Conservation (phyloP, 352 stramenopile genomes). For the Lagenidium giganteum region DNA sequence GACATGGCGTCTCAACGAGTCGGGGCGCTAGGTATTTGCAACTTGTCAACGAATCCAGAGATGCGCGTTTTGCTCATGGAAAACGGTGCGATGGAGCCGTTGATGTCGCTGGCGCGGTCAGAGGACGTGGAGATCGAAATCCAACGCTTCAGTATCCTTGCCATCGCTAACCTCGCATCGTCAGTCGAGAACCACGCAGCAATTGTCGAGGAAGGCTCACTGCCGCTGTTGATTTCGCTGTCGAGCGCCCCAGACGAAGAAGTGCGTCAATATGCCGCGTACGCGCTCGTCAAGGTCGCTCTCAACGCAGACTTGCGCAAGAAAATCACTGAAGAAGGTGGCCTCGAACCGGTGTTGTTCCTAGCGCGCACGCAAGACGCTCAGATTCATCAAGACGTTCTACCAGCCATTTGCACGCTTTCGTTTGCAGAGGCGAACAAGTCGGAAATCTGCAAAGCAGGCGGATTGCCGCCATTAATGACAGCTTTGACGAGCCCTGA, state of each 20-base stretch:
- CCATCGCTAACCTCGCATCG: constrained; percentile 93
- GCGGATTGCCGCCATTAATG: constrained; percentile 89
- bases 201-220: constrained; percentile 92
- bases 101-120: constrained; percentile 92
- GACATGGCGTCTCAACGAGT: constrained; percentile 93
- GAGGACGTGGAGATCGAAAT: constrained; percentile 96
- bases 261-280: constrained; percentile 94
- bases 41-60: constrained; percentile 89
- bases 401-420: constrained; percentile 90
- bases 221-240: constrained; percentile 93
- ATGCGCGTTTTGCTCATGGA: constrained; percentile 92
- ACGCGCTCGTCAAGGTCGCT: constrained; percentile 93
- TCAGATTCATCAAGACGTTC: constrained; percentile 88
- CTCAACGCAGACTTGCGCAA: constrained; percentile 93
- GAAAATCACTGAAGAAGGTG: constrained; percentile 93
- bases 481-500: constrained; percentile 60
- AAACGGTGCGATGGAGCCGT: constrained; percentile 90
- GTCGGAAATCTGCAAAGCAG: constrained; percentile 91
- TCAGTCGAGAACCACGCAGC: constrained; percentile 91
- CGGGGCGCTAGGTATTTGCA: constrained; percentile 92
- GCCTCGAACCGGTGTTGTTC: constrained; percentile 95
- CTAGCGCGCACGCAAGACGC: constrained; percentile 90
- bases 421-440: constrained; percentile 93
- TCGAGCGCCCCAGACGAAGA: constrained; percentile 92
- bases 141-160: constrained; percentile 90